A percentile compares a stretch with the other conserved stretches of the same genome.
These are phyloP conservation scores for Castanea crenata DNA, from an alignment of 306 rosid genomes.

Conservation along the genomic window DNA sequence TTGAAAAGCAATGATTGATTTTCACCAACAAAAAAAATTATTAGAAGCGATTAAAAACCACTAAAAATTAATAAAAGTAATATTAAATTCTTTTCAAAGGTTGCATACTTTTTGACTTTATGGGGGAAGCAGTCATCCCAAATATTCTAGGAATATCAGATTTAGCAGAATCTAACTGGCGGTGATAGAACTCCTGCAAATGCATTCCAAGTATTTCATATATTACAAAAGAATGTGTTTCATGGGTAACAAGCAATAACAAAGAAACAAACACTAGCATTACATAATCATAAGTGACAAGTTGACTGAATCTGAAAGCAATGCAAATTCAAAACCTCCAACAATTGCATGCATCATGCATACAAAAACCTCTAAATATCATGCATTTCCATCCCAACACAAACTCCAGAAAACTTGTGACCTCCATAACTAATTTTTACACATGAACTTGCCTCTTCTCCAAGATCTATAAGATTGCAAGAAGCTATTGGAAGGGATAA, in stretches of 20 bases:
- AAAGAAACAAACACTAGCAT: constrained; percentile 1
- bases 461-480: not conserved
- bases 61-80: constrained; percentile 1
- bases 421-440: too few species aligned
- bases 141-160: constrained; percentile 67
- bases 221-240: constrained; percentile 8
- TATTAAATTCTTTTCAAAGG: not conserved
- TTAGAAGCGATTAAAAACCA: not conserved
- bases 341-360: constrained; percentile 5
- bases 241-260: constrained; percentile 1
- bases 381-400: not conserved
- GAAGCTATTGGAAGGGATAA: not conserved
- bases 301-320: not conserved
- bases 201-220: constrained; percentile 20
- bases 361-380: constrained; percentile 3
- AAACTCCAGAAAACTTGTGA: not conserved
- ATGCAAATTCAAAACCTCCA: not conserved
- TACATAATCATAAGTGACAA: not conserved
- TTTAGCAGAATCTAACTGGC: constrained; percentile 30
- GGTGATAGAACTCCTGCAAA: constrained; percentile 80
- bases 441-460: not conserved
- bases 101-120: constrained; percentile 72
- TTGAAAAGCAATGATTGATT: constrained; percentile 2
- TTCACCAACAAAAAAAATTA: not conserved
- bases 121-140: constrained; percentile 94